Conservation (phyloP, 164 flowering plant species). For the Amborella trichopoda region DNA sequence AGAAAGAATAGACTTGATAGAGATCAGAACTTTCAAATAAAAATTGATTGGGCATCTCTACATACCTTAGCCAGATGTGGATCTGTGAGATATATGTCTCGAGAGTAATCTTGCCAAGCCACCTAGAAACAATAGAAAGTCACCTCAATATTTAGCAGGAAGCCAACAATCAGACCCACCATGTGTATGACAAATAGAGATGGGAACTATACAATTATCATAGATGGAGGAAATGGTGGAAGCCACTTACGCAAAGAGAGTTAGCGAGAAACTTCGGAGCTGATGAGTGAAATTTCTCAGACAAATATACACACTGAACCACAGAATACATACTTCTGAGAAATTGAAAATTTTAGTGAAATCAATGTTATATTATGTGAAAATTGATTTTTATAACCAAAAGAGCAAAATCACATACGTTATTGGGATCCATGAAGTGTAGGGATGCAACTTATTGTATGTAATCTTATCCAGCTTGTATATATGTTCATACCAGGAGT, state of each 20-base stretch:
- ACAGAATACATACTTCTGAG: constrained; percentile 4
- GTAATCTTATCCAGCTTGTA: constrained; percentile 91
- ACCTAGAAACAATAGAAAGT: constrained; percentile 28
- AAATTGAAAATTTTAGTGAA: neutral
- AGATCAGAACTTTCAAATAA: too few species aligned
- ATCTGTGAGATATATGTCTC: constrained; percentile 98
- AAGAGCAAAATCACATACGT: constrained; percentile 48
- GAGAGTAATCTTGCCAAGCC: constrained; percentile 97
- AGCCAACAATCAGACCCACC: too few species aligned
- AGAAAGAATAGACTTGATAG: too few species aligned
- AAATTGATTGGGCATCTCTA: neutral
- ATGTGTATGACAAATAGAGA: too few species aligned
- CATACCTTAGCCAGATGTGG: constrained; percentile 97
- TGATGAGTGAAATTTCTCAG: constrained; percentile 88
- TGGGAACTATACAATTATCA: neutral
- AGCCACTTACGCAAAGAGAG: constrained; percentile 84
- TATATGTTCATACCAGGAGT: constrained; percentile 81
- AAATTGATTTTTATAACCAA: too few species aligned
- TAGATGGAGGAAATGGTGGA: neutral
- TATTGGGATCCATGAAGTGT: constrained; percentile 99
- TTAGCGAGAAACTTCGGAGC: constrained; percentile 68
- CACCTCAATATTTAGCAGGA: too few species aligned
- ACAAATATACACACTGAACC: constrained; percentile 82
- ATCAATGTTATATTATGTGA: neutral
- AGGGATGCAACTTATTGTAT: constrained; percentile 90